phyloP scores from a whole-genome alignment of 768 basidiomycete genomes.

The Mycena indigotica region DNA sequence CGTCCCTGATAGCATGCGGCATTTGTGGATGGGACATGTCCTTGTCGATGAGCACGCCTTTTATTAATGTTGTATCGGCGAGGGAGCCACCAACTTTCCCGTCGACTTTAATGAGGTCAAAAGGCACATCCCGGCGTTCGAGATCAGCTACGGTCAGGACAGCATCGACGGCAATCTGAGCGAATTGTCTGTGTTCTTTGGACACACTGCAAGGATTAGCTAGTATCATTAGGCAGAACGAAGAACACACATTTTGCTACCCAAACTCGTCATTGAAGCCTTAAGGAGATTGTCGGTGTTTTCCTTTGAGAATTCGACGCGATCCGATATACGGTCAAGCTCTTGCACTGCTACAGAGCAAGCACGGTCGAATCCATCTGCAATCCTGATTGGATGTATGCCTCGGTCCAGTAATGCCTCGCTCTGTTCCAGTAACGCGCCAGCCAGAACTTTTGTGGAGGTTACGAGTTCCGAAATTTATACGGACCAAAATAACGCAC shows the following conservation, averaged over 20 bases:
- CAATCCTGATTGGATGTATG: conserved; percentile 97
- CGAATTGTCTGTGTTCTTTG: conserved; percentile 93
- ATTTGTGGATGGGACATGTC: conserved; percentile 99
- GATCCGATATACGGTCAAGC: conserved; percentile 89
- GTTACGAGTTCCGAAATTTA: conserved; percentile 1
- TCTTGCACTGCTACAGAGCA: conserved; percentile 89
- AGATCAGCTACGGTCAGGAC: conserved; percentile 95
- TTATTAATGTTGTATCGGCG: conserved; percentile 92
- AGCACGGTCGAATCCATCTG: conserved; percentile 97
- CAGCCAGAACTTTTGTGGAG: conserved; percentile 78
- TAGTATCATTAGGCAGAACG: background rate
- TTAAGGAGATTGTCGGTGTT: conserved; percentile 89
- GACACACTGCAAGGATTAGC: conserved; percentile 68
- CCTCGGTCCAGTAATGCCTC: conserved; percentile 98
- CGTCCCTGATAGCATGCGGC: conserved; percentile 86
- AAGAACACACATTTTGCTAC: conserved; percentile 90
- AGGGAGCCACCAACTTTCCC: conserved; percentile 98
- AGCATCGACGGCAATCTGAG: conserved; percentile 96
- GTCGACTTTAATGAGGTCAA: conserved; percentile 98
- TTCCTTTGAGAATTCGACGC: conserved; percentile 78
- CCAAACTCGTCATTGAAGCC: conserved; percentile 93
- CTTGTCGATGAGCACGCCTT: conserved; percentile 98
- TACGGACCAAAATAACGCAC: conserved; percentile 50
- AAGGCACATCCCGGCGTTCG: conserved; percentile 91
- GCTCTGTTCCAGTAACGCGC: conserved; percentile 92